A percentile compares a stretch with the other conserved stretches of the same genome.
Conservation (phyloP, 2,329 filamentous ascomycete species). For the Ascochyta viciae-villosae region DNA sequence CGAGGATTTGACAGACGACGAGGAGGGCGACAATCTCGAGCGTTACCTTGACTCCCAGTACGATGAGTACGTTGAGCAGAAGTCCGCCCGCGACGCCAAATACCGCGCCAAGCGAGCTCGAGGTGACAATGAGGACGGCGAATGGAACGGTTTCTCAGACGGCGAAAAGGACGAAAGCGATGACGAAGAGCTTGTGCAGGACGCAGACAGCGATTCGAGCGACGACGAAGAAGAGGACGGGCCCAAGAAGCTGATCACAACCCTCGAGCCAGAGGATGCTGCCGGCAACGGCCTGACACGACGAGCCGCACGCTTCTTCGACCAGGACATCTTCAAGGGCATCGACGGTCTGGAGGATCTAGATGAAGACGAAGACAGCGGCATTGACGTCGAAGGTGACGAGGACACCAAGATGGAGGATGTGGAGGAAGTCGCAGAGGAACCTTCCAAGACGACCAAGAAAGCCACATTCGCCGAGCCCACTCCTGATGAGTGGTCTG, state of each 20-base stretch:
- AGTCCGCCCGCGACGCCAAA: slow-evolving; percentile 82
- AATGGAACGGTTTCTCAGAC: slow-evolving; percentile 89
- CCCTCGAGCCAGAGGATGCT: slow-evolving; percentile 63
- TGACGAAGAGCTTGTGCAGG: slow-evolving; percentile 64
- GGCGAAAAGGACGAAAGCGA: slow-evolving; percentile 63
- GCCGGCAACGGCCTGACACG: slow-evolving; percentile 74
- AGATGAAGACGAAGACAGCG: slow-evolving; percentile 53
- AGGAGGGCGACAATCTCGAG: slow-evolving; percentile 84
- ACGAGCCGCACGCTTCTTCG: slow-evolving; percentile 87
- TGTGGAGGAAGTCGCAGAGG: slow-evolving; percentile 19
- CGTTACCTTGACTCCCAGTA: slow-evolving; percentile 88
- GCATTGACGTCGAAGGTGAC: slow-evolving; percentile 49
- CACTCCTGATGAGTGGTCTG: slow-evolving; percentile 44
- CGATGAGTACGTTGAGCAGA: slow-evolving; percentile 80
- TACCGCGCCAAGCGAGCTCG: slow-evolving; percentile 88
- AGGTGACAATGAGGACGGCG: slow-evolving; percentile 73
- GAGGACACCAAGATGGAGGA: slow-evolving; percentile 34
- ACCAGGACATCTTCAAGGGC: slow-evolving; percentile 91
- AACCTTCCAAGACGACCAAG: slow-evolving; percentile 27
- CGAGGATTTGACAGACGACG: slow-evolving; percentile 70
- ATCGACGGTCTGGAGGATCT: slow-evolving; percentile 72
- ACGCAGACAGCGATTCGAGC: slow-evolving; percentile 70
- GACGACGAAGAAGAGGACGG: slow-evolving; percentile 60
- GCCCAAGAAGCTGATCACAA: slow-evolving; percentile 64
- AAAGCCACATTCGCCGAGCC: slow-evolving; percentile 24